These are phyloP conservation scores for Chytriomyces sp. DNA, from an alignment of 192 early-diverging fungal species.

Conservation along the genomic window DNA sequence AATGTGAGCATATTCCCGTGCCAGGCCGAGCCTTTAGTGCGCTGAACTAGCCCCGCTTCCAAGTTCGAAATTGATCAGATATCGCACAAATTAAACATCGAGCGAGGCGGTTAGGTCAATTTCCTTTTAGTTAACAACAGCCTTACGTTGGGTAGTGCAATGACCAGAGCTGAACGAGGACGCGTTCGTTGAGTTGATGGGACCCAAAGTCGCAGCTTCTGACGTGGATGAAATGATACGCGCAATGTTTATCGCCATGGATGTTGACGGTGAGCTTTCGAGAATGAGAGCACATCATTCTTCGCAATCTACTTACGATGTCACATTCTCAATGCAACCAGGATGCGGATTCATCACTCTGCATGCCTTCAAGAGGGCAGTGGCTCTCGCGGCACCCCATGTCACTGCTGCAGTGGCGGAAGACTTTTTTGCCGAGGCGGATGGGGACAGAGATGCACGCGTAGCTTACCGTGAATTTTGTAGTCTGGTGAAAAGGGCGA, in stretches of 20 bases:
- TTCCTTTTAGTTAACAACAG: constrained; percentile 1
- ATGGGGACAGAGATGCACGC: constrained; percentile 36
- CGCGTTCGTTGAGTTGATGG: constrained; percentile 35
- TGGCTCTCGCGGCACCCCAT: constrained; percentile 16
- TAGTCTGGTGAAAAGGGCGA: constrained; percentile 27
- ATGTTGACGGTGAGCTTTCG: constrained; percentile 17
- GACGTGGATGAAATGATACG: constrained; percentile 41
- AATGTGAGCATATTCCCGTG: constrained; percentile 12
- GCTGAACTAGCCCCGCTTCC: no score
- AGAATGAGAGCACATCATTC: background rate
- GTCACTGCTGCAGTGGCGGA: constrained; percentile 29
- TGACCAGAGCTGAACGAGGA: constrained; percentile 38
- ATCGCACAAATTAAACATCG: background rate
- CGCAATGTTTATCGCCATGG: constrained; percentile 38
- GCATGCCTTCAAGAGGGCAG: constrained; percentile 13
- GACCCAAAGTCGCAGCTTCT: background rate
- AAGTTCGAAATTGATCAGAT: constrained; percentile 33
- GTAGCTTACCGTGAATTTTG: constrained; percentile 49
- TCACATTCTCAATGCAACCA: background rate
- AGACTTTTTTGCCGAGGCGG: constrained; percentile 39
- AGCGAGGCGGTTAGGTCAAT: constrained; percentile 14
- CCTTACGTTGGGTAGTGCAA: constrained; percentile 34
- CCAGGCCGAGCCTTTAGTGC: no score
- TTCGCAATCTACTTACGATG: background rate
- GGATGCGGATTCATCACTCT: constrained; percentile 43